phyloP scores from a whole-genome alignment of 2,329 filamentous ascomycete genomes.

The Pezicula neosporulosa region DNA sequence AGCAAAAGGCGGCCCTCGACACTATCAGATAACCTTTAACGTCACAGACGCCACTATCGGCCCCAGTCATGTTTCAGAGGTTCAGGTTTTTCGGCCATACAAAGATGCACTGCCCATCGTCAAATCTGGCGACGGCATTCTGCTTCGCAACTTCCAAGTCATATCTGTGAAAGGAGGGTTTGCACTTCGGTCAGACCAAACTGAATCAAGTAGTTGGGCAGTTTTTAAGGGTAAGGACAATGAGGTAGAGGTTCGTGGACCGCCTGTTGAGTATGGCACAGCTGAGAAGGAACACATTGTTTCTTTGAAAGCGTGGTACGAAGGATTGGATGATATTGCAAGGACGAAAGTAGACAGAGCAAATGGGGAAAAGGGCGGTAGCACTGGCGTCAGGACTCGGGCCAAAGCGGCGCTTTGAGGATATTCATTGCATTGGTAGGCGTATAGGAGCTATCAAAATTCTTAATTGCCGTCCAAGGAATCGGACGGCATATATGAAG shows the following conservation, averaged over 20 bases:
- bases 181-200: conserved; percentile 44
- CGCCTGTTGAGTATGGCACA: conserved; percentile 53
- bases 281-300: conserved; percentile 47
- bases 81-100: conserved; percentile 56
- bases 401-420: neutral
- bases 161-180: conserved; percentile 52
- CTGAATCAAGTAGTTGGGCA: conserved; percentile 57
- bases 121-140: conserved; percentile 52
- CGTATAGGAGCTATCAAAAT: too few species aligned
- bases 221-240: conserved; percentile 47
- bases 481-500: too few species aligned
- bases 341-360: conserved; percentile 46
- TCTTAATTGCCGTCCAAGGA: too few species aligned
- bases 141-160: conserved; percentile 54
- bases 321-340: conserved; percentile 41
- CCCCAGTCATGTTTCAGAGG: conserved; percentile 46
- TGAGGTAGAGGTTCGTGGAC: conserved; percentile 52
- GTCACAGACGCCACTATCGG: conserved; percentile 53
- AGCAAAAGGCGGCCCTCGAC: conserved; percentile 53
- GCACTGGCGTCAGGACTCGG: neutral
- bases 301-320: conserved; percentile 44
- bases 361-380: conserved; percentile 27
- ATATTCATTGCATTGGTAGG: too few species aligned
- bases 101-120: conserved; percentile 53
- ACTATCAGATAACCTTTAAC: conserved; percentile 56